Conservation (phyloP, 768 basidiomycete species). For the Albatrellus ellisii region DNA sequence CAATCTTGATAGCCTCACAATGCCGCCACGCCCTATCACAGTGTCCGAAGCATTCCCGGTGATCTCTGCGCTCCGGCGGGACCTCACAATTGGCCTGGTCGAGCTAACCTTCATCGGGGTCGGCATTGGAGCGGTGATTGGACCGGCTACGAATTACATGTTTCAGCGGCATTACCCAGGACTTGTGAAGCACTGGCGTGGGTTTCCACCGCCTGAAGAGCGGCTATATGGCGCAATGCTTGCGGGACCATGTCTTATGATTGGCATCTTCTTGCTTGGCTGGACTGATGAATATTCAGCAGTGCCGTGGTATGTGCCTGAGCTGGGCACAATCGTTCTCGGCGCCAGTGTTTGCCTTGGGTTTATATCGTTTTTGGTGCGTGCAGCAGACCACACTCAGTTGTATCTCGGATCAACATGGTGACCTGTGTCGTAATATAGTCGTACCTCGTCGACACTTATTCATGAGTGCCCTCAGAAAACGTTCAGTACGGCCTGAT, state of each 20-base stretch:
- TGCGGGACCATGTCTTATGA: constrained; percentile 13
- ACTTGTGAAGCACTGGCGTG: constrained; percentile 15
- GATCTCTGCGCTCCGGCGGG: constrained; percentile 2
- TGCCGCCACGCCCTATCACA: too few relatives aligned
- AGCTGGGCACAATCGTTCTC: constrained; percentile 8
- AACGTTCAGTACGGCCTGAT: too few relatives aligned
- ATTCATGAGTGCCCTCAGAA: too few relatives aligned
- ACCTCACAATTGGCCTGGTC: not conserved
- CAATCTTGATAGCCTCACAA: too few relatives aligned
- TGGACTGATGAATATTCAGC: constrained; percentile 15
- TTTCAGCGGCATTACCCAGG: constrained; percentile 12
- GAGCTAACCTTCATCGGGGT: constrained; percentile 7
- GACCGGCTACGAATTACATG: not conserved
- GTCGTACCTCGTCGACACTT: constrained; percentile 12
- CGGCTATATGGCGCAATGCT: constrained; percentile 13
- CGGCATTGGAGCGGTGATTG: constrained; percentile 3
- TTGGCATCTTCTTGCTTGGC: constrained; percentile 16
- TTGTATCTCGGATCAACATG: too few relatives aligned
- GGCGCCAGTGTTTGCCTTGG: constrained; percentile 7
- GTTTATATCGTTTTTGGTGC: constrained; percentile 13
- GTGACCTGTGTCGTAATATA: not conserved
- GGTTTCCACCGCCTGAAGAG: constrained; percentile 18
- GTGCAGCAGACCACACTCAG: not conserved
- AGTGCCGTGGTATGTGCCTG: constrained; percentile 13
- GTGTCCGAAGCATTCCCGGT: constrained; percentile 4